Evolutionary conservation across 2,329 filamentous ascomycete species (phyloP).

Genomic region (Microdochium paspali): DNA sequence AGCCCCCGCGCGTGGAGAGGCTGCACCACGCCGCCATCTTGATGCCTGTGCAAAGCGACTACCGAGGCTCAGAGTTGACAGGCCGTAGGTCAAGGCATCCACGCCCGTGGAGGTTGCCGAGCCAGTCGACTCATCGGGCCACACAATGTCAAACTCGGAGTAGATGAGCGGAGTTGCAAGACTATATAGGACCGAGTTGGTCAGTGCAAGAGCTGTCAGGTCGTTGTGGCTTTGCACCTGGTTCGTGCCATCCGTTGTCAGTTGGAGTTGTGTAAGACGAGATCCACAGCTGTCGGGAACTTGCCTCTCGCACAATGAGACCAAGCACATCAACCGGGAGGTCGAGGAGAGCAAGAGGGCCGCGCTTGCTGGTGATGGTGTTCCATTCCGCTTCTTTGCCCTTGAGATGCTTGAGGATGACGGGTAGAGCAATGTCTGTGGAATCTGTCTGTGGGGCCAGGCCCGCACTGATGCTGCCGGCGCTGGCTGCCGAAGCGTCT

Average conservation of each 20-base stretch:
- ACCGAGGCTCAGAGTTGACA: slow-evolving; percentile 71
- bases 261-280: not conserved
- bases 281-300: slow-evolving; percentile 5
- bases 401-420: slow-evolving; percentile 35
- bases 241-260: not conserved
- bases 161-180: slow-evolving; percentile 74
- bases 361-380: slow-evolving; percentile 47
- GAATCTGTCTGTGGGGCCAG: not conserved
- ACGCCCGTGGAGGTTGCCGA: slow-evolving; percentile 62
- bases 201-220: slow-evolving; percentile 66
- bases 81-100: slow-evolving; percentile 73
- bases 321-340: slow-evolving; percentile 71
- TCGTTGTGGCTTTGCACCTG: slow-evolving; percentile 77
- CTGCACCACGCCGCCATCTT: slow-evolving; percentile 20
- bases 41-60: slow-evolving; percentile 31
- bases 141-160: slow-evolving; percentile 79
- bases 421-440: slow-evolving; percentile 2
- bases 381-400: slow-evolving; percentile 58
- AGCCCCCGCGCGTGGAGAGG: slow-evolving; percentile 6
- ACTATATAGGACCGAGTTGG: slow-evolving; percentile 67
- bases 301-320: slow-evolving; percentile 69
- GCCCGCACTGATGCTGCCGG: not conserved
- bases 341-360: slow-evolving; percentile 59
- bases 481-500: not conserved
- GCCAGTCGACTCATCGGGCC: slow-evolving; percentile 62